Evolutionary conservation across 306 rosid species (phyloP).

Genomic region (Vigna nakashimae): DNA sequence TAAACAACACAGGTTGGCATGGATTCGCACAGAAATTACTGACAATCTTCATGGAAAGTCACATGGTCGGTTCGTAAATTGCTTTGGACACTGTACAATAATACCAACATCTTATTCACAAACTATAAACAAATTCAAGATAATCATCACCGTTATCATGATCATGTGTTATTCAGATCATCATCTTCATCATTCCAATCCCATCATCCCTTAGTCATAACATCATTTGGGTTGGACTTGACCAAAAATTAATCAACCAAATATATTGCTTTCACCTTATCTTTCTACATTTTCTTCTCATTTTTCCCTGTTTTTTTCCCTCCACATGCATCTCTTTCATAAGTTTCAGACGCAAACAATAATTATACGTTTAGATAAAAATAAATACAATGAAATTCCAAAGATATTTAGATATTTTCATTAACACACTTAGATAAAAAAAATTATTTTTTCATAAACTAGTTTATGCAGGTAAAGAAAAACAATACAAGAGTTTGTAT

Average conservation of each 20-base stretch:
- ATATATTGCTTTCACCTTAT: constrained; percentile 21
- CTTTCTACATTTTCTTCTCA: neutral
- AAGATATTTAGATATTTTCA: too few species aligned
- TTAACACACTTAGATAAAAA: too few species aligned
- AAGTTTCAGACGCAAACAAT: too few species aligned
- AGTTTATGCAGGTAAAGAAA: too few species aligned
- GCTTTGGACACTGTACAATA: constrained; percentile 31
- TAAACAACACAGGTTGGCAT: constrained; percentile 38
- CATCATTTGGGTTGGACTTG: constrained; percentile 46
- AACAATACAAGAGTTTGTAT: too few species aligned
- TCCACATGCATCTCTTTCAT: too few species aligned
- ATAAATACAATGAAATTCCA: too few species aligned
- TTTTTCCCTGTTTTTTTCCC: too few species aligned
- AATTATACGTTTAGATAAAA: too few species aligned
- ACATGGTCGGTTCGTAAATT: constrained; percentile 42
- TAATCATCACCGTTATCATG: constrained; percentile 45
- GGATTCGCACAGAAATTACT: constrained; percentile 32
- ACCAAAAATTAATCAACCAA: constrained; percentile 13
- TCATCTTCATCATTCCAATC: constrained; percentile 49
- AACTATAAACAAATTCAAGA: constrained; percentile 43
- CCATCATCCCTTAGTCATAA: constrained; percentile 42
- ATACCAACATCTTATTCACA: constrained; percentile 49
- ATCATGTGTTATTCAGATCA: constrained; percentile 51
- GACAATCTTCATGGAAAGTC: constrained; percentile 49
- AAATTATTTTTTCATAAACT: too few species aligned